Percentiles rank a stretch among this genome's conserved stretches.
These are phyloP conservation scores for Wickerhamomyces chaumierensis DNA, from an alignment of 805 yeast genomes.

Conservation along the genomic window DNA sequence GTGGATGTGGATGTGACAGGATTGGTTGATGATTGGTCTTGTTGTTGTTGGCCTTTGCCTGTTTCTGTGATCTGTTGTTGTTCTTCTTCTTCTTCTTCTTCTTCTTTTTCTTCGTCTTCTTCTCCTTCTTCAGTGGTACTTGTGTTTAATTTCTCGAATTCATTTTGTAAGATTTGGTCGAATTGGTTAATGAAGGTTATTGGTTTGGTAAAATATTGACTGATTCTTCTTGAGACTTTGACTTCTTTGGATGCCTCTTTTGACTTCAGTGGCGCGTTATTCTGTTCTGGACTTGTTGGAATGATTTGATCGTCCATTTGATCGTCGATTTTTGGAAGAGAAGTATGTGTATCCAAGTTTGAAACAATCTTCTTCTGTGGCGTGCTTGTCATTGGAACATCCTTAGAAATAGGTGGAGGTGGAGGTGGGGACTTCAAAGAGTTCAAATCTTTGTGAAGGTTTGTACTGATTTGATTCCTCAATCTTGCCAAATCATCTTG, in stretches of 20 bases:
- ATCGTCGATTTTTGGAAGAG: not conserved
- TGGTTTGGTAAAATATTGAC: constrained; percentile 36
- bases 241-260: constrained; percentile 1
- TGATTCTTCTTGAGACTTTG: constrained; percentile 1
- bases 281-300: no score
- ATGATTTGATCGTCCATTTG: not conserved
- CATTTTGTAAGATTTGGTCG: constrained; percentile 55
- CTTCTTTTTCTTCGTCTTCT: no score
- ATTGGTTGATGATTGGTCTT: no score
- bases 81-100: constrained; percentile 3
- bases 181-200: constrained; percentile 53
- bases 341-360: no score
- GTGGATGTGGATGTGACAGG: no score
- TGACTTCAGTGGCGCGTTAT: no score
- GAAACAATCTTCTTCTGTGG: not conserved
- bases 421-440: constrained; percentile 9
- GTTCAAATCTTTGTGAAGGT: constrained; percentile 14
- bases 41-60: no score
- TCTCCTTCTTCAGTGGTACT: constrained; percentile 6
- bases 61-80: not conserved
- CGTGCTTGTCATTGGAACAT: not conserved
- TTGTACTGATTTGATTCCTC: constrained; percentile 22
- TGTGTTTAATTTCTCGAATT: constrained; percentile 39
- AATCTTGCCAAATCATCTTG: constrained; percentile 22
- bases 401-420: no score